Percentiles rank a stretch among this genome's conserved stretches.
Conservation (phyloP, 2,329 filamentous ascomycete species). For the Magnaporthiopsis poae region DNA sequence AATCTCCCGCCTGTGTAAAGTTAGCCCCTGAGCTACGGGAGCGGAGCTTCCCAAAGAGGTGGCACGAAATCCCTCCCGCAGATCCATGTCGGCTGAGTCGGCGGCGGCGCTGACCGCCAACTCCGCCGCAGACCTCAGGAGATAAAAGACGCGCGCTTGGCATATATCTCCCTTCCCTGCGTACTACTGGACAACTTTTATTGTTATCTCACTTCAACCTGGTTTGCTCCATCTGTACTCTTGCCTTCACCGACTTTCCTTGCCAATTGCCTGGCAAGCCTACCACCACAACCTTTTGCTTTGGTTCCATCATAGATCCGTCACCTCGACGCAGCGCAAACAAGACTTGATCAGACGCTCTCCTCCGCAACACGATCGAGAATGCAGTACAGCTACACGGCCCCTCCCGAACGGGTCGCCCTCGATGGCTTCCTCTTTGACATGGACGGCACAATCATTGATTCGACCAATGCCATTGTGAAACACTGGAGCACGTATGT, state of each 20-base stretch:
- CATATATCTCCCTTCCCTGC: no score
- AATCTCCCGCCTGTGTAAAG: background rate
- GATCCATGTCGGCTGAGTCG: background rate
- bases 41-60: constrained; percentile 8
- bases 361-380: background rate
- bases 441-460: constrained; percentile 77
- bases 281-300: background rate
- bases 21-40: background rate
- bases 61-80: background rate
- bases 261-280: no score
- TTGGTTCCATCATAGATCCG: background rate
- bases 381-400: constrained; percentile 24
- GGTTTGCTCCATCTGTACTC: no score
- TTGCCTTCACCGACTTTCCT: background rate
- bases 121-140: background rate
- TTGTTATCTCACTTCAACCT: no score
- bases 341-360: background rate
- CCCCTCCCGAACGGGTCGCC: constrained; percentile 34
- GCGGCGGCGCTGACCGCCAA: background rate
- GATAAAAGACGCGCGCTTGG: background rate
- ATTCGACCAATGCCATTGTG: constrained; percentile 65
- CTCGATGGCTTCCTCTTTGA: constrained; percentile 57
- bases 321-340: background rate
- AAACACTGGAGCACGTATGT: constrained; percentile 66
- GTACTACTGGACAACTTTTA: no score